These are phyloP conservation scores for Rosa rugosa DNA, from an alignment of 306 rosid species.

Conservation along the genomic window DNA sequence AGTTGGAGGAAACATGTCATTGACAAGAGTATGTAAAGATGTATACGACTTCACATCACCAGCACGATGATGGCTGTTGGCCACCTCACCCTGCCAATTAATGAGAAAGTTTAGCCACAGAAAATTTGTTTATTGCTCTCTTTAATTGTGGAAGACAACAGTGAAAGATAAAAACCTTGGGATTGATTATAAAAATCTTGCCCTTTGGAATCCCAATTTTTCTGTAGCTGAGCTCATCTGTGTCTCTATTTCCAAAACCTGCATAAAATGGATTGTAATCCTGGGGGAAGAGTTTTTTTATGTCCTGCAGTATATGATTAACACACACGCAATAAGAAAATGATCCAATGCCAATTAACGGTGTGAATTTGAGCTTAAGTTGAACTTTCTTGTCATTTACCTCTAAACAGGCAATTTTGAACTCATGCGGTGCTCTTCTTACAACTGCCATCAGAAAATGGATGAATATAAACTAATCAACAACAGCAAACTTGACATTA, in stretches of 20 bases:
- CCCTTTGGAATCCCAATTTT: conserved; percentile 98
- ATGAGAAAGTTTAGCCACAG: background rate
- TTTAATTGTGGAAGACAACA: conserved; percentile 6
- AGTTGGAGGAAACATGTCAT: conserved; percentile 98
- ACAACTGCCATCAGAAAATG: conserved; percentile 57
- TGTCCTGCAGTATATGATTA: conserved; percentile 57
- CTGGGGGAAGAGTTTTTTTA: conserved; percentile 79
- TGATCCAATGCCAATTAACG: conserved; percentile 10
- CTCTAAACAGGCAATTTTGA: conserved; percentile 98
- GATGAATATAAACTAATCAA: conserved; percentile 25
- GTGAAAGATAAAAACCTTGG: conserved; percentile 62
- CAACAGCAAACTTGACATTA: conserved; percentile 18
- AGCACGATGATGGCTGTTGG: conserved; percentile 73
- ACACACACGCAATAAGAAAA: conserved; percentile 15
- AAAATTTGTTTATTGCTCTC: too few species aligned
- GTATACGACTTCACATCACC: conserved; percentile 85
- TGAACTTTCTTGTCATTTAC: conserved; percentile 41
- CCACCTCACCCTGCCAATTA: conserved; percentile 84
- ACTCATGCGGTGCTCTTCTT: conserved; percentile 98
- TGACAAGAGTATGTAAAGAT: conserved; percentile 89
- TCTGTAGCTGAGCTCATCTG: conserved; percentile 92
- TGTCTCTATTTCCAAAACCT: conserved; percentile 95
- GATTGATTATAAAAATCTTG: conserved; percentile 92
- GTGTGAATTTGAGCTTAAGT: background rate
- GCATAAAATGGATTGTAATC: conserved; percentile 98